A percentile compares a stretch with the other conserved stretches of the same genome.
These are phyloP conservation scores for Colletotrichum sp. DNA, from an alignment of 2,329 filamentous ascomycete species.

Conservation along the genomic window DNA sequence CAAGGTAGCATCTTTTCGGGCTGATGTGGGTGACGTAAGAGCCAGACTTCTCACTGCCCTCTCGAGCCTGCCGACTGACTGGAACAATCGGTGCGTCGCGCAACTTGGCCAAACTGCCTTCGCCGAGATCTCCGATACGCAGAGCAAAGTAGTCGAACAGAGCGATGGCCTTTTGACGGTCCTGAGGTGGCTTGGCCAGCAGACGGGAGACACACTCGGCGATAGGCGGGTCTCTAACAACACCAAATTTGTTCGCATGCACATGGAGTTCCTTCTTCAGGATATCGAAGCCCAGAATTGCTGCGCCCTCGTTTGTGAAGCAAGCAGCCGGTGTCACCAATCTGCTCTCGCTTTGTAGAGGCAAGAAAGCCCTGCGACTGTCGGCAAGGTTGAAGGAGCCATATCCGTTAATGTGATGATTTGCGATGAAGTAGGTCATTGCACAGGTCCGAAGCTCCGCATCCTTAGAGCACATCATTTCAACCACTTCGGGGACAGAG, in stretches of 20 bases:
- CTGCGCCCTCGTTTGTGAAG: slow-evolving; percentile 79
- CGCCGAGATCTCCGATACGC: slow-evolving; percentile 75
- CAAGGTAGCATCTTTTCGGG: slow-evolving; percentile 82
- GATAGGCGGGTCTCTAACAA: slow-evolving; percentile 81
- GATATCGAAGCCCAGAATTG: slow-evolving; percentile 81
- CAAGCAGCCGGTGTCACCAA: slow-evolving; percentile 78
- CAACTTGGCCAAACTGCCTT: slow-evolving; percentile 63
- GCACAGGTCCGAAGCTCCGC: slow-evolving; percentile 67
- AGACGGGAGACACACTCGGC: slow-evolving; percentile 76
- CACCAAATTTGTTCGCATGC: slow-evolving; percentile 78
- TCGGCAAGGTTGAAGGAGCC: slow-evolving; percentile 62
- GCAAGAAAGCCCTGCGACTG: slow-evolving; percentile 68
- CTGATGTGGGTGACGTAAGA: slow-evolving; percentile 58
- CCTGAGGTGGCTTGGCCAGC: slow-evolving; percentile 73
- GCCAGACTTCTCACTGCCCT: slow-evolving; percentile 18
- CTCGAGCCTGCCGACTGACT: slow-evolving; percentile 43
- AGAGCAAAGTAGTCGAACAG: slow-evolving; percentile 86
- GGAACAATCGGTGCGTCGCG: slow-evolving; percentile 75
- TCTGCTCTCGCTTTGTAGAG: slow-evolving; percentile 68
- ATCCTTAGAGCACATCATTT: slow-evolving; percentile 74
- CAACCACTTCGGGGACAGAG: slow-evolving; percentile 73
- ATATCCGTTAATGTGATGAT: slow-evolving; percentile 82
- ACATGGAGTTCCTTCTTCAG: slow-evolving; percentile 76
- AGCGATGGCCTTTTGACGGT: slow-evolving; percentile 67
- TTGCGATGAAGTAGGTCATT: slow-evolving; percentile 82